A percentile compares a stretch with the other conserved stretches of the same genome.
phyloP scores from a whole-genome alignment of 1,284 basidiomycete genomes.

The Ceratobasidium theobromae region DNA sequence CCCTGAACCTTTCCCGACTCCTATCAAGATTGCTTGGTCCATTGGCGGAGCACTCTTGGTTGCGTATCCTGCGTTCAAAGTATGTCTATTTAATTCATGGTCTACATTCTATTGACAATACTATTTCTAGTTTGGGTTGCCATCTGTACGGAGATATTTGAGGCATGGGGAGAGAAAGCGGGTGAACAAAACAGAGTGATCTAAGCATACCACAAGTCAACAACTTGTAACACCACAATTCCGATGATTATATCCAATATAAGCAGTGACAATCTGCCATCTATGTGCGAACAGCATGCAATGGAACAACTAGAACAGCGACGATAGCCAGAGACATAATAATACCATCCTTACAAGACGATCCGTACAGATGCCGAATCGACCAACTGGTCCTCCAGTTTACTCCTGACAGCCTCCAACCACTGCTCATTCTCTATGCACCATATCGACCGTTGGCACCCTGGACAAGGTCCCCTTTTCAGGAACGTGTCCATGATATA shows the following conservation, averaged over 20 bases:
- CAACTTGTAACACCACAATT: constrained; percentile 15
- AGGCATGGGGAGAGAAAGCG: constrained; percentile 31
- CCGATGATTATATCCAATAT: constrained; percentile 24
- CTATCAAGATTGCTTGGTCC: constrained; percentile 66
- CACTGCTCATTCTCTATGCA: constrained; percentile 22
- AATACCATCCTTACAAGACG: constrained; percentile 28
- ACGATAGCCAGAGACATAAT: constrained; percentile 16
- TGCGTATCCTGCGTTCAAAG: constrained; percentile 67
- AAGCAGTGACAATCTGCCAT: constrained; percentile 8
- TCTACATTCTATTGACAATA: not conserved
- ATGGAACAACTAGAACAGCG: not conserved
- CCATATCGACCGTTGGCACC: constrained; percentile 25
- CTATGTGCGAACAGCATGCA: constrained; percentile 17
- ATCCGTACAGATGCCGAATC: constrained; percentile 26
- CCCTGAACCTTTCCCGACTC: constrained; percentile 58
- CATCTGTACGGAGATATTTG: constrained; percentile 31
- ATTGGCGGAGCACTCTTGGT: constrained; percentile 58
- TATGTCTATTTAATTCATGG: constrained; percentile 42
- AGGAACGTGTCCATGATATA: constrained; percentile 29
- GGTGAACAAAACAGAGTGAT: constrained; percentile 28
- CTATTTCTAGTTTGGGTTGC: constrained; percentile 30
- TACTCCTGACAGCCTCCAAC: constrained; percentile 12
- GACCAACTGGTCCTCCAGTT: constrained; percentile 24
- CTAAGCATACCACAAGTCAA: not conserved
- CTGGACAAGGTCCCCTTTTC: constrained; percentile 22